Conservation (phyloP, 1,284 basidiomycete species). For the Fomitopsis palustris region DNA sequence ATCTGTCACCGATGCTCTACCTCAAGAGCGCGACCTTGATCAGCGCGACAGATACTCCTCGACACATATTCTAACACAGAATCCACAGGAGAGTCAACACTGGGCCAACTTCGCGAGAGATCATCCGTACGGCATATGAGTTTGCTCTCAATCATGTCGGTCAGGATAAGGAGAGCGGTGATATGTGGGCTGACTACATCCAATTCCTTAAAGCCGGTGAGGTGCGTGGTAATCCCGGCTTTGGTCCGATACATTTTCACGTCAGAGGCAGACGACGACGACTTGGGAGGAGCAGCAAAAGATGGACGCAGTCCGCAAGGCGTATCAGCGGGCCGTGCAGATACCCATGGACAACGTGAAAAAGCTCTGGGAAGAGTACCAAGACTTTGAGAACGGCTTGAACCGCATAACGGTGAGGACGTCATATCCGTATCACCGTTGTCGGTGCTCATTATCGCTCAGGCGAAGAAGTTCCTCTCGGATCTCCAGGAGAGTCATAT, state of each 20-base stretch:
- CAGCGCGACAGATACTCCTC: neutral
- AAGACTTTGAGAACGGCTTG: constrained; percentile 87
- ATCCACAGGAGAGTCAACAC: constrained; percentile 36
- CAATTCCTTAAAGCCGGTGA: constrained; percentile 81
- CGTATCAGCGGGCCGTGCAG: constrained; percentile 91
- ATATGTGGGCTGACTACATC: constrained; percentile 81
- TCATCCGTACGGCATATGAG: constrained; percentile 89
- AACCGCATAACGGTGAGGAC: constrained; percentile 79
- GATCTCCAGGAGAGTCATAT: constrained; percentile 85
- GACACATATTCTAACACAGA: neutral
- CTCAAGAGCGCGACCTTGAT: neutral
- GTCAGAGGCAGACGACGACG: constrained; percentile 25
- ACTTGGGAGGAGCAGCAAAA: constrained; percentile 97
- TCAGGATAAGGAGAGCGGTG: constrained; percentile 73
- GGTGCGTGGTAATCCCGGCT: constrained; percentile 37
- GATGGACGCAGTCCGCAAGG: constrained; percentile 89
- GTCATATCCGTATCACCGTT: neutral
- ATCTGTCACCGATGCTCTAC: too few species aligned
- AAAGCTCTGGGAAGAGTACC: constrained; percentile 92
- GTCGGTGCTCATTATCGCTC: neutral
- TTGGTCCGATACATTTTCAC: too few species aligned
- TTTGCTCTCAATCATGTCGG: constrained; percentile 91
- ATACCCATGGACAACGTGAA: constrained; percentile 95
- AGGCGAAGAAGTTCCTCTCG: constrained; percentile 93
- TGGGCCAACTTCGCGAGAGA: constrained; percentile 60